phyloP scores from a whole-genome alignment of 345 rosid species.

The Balakata baccata region DNA sequence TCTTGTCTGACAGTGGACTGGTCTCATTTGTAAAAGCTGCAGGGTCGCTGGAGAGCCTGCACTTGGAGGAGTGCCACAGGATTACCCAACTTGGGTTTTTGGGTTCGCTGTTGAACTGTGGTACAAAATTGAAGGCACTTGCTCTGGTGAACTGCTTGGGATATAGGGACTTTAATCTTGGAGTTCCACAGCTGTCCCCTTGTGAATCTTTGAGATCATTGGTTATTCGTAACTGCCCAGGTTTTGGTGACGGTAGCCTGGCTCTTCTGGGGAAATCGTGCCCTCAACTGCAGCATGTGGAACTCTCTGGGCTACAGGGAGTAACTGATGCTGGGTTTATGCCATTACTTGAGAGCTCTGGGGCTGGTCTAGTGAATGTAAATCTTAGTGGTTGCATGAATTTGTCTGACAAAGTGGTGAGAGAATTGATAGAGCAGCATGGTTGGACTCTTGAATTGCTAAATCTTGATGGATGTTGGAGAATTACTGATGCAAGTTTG shows the following conservation, averaged over 20 bases:
- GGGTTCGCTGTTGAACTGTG: constrained; percentile 67
- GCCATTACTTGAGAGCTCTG: constrained; percentile 44
- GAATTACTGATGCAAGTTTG: constrained; percentile 64
- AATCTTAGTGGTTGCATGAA: constrained; percentile 57
- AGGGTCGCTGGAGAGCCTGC: constrained; percentile 64
- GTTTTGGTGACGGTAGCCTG: constrained; percentile 71
- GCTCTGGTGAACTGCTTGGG: constrained; percentile 71
- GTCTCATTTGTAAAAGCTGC: constrained; percentile 66
- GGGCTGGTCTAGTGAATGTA: constrained; percentile 60
- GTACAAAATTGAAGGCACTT: constrained; percentile 61
- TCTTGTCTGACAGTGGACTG: constrained; percentile 75
- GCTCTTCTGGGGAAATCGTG: constrained; percentile 69
- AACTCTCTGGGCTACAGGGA: constrained; percentile 60
- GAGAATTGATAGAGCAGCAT: constrained; percentile 42
- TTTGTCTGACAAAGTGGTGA: constrained; percentile 50
- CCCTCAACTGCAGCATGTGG: constrained; percentile 63
- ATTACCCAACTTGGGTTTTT: constrained; percentile 84
- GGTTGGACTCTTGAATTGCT: constrained; percentile 60
- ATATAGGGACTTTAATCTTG: constrained; percentile 51
- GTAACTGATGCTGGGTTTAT: constrained; percentile 71
- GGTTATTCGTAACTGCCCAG: constrained; percentile 72
- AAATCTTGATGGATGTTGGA: constrained; percentile 65
- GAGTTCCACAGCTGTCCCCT: constrained; percentile 34
- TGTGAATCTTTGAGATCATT: constrained; percentile 58
- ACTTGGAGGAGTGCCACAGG: constrained; percentile 92